These are phyloP conservation scores for Mycena epipterygia DNA, from an alignment of 768 basidiomycete species.

Conservation along the genomic window DNA sequence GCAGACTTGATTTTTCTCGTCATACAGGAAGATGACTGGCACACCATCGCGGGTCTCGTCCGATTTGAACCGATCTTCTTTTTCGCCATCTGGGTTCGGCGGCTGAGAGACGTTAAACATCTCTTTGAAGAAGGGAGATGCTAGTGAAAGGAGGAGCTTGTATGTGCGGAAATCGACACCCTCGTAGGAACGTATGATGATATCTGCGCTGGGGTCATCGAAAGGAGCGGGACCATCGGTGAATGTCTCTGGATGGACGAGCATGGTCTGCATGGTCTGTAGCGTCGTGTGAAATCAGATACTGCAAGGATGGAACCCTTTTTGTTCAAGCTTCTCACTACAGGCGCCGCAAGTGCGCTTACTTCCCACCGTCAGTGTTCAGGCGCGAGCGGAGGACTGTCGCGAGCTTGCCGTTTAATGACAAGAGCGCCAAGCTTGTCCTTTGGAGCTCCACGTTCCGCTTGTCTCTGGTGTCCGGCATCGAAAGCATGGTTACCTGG, in stretches of 20 bases:
- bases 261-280: background rate
- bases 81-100: background rate
- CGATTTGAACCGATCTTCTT: background rate
- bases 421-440: too few relatives aligned
- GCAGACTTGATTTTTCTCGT: constrained; percentile 10
- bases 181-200: constrained; percentile 10
- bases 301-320: background rate
- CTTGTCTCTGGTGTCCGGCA: too few relatives aligned
- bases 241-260: background rate
- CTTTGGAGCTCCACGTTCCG: too few relatives aligned
- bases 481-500: too few relatives aligned
- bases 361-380: too few relatives aligned
- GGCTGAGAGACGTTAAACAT: constrained; percentile 22
- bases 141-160: constrained; percentile 4
- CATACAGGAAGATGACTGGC: constrained; percentile 9
- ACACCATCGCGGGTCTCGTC: constrained; percentile 5
- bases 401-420: too few relatives aligned
- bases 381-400: too few relatives aligned
- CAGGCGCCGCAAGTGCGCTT: background rate
- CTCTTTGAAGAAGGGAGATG: constrained; percentile 26
- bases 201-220: constrained; percentile 18
- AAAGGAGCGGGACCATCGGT: constrained; percentile 10
- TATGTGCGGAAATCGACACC: constrained; percentile 15
- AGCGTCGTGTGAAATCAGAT: background rate
- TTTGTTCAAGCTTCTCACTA: background rate